Evolutionary conservation across 768 basidiomycete species (phyloP).

Genomic region (Ramaria sp.): DNA sequence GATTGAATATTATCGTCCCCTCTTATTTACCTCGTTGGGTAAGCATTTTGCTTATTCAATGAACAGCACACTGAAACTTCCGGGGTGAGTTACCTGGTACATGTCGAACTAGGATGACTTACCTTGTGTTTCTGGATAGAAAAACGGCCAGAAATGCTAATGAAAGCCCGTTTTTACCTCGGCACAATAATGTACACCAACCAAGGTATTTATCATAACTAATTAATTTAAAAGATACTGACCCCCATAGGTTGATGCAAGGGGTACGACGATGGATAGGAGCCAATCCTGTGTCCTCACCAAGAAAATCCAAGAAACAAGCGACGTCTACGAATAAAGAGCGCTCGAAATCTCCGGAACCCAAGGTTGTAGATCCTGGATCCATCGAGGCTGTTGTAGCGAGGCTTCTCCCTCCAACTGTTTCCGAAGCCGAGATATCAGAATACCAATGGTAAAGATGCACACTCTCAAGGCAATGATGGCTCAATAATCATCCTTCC

Average conservation of each 20-base stretch:
- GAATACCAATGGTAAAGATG: constrained; percentile 60
- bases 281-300: constrained; percentile 32
- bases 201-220: constrained; percentile 23
- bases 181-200: constrained; percentile 27
- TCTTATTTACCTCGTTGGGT: constrained; percentile 72
- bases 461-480: neutral
- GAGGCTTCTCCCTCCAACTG: constrained; percentile 48
- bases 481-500: neutral
- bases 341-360: constrained; percentile 20
- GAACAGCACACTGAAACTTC: constrained; percentile 77
- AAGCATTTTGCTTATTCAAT: constrained; percentile 91
- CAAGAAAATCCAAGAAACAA: constrained; percentile 31
- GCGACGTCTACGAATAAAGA: constrained; percentile 24
- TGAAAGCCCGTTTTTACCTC: constrained; percentile 66
- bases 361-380: constrained; percentile 23
- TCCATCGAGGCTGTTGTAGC: constrained; percentile 51
- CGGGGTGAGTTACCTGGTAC: constrained; percentile 42
- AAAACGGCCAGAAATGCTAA: constrained; percentile 60
- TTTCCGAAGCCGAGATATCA: constrained; percentile 49
- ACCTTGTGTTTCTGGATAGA: constrained; percentile 23
- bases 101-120: neutral
- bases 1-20: constrained; percentile 82
- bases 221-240: neutral
- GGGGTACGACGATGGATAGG: constrained; percentile 74
- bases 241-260: constrained; percentile 48